Percentiles rank a stretch among this genome's conserved stretches.
Conservation (phyloP, 1,284 basidiomycete genomes). For the Tylopilus sp. region DNA sequence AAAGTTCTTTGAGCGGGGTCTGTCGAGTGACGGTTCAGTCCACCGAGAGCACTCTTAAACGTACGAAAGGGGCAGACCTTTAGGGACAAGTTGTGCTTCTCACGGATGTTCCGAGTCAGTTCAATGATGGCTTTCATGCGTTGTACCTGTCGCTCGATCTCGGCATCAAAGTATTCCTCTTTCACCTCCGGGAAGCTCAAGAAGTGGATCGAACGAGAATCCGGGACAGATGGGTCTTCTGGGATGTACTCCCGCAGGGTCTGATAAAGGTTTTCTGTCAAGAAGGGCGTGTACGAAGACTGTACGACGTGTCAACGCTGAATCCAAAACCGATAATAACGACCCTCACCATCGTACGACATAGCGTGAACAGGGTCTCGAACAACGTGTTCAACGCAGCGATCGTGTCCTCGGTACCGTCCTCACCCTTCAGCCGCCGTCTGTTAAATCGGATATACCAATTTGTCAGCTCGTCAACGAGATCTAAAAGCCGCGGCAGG, state of each 20-base stretch:
- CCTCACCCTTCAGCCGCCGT: conserved; percentile 95
- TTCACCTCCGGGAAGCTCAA: conserved; percentile 94
- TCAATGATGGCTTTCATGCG: conserved; percentile 97
- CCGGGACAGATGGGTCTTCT: conserved; percentile 73
- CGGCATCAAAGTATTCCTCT: conserved; percentile 96
- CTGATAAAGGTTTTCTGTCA: conserved; percentile 98
- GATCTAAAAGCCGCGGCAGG: conserved; percentile 92
- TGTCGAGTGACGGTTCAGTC: conserved; percentile 43
- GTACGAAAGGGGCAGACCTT: conserved; percentile 66
- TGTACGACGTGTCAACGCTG: conserved; percentile 45
- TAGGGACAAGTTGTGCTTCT: conserved; percentile 89
- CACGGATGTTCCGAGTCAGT: conserved; percentile 90
- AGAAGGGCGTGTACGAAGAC: conserved; percentile 99
- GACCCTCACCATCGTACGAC: conserved; percentile 87
- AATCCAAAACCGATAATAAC: conserved; percentile 4
- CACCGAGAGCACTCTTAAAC: background rate
- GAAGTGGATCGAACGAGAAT: conserved; percentile 96
- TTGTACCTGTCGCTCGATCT: conserved; percentile 95
- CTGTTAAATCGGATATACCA: conserved; percentile 99
- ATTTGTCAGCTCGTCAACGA: conserved; percentile 98
- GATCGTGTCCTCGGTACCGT: conserved; percentile 90
- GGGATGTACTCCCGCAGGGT: conserved; percentile 89
- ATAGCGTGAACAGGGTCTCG: conserved; percentile 95
- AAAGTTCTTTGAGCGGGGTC: conserved; percentile 94
- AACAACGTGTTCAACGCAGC: conserved; percentile 96